A percentile compares a stretch with the other conserved stretches of the same genome.
These are phyloP conservation scores for Papiliotrema laurentii DNA, from an alignment of 1,284 basidiomycete genomes.

Conservation along the genomic window DNA sequence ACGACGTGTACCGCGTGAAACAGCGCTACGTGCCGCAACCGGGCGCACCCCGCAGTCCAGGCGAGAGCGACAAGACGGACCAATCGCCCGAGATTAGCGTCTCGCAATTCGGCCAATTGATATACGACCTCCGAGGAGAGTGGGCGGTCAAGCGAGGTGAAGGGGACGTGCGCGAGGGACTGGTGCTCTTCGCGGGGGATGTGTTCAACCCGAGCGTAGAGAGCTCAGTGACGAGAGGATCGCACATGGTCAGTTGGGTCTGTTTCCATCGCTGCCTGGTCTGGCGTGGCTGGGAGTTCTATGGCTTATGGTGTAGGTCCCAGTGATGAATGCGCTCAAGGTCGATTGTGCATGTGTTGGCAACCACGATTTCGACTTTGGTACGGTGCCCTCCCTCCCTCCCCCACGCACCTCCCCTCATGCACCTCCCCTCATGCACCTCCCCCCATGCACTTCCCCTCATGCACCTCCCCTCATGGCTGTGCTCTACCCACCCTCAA, in stretches of 20 bases:
- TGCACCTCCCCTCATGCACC: no score
- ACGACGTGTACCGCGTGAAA: slow-evolving; percentile 56
- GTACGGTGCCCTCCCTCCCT: slow-evolving; percentile 28
- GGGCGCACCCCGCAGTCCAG: slow-evolving; percentile 18
- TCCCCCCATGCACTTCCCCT: no score
- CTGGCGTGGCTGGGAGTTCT: no score
- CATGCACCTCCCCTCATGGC: no score
- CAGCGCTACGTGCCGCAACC: slow-evolving; percentile 49
- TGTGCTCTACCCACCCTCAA: slow-evolving; percentile 1
- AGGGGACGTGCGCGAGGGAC: slow-evolving; percentile 56
- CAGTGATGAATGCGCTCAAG: slow-evolving; percentile 62
- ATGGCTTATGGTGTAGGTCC: slow-evolving; percentile 54
- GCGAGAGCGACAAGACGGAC: background rate
- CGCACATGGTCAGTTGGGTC: slow-evolving; percentile 68
- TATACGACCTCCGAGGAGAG: slow-evolving; percentile 30
- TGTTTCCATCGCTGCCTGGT: background rate
- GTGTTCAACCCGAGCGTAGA: slow-evolving; percentile 80
- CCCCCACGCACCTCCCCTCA: no score
- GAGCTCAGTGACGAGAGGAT: slow-evolving; percentile 80
- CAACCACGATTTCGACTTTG: slow-evolving; percentile 80
- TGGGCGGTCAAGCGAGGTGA: slow-evolving; percentile 22
- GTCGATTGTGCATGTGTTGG: slow-evolving; percentile 51
- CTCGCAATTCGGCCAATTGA: slow-evolving; percentile 49
- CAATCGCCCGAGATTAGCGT: slow-evolving; percentile 36
- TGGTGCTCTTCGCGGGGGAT: slow-evolving; percentile 84